Base-by-base conservation (phyloP, 345 rosid genomes). In the Brassica juncea region DNA sequence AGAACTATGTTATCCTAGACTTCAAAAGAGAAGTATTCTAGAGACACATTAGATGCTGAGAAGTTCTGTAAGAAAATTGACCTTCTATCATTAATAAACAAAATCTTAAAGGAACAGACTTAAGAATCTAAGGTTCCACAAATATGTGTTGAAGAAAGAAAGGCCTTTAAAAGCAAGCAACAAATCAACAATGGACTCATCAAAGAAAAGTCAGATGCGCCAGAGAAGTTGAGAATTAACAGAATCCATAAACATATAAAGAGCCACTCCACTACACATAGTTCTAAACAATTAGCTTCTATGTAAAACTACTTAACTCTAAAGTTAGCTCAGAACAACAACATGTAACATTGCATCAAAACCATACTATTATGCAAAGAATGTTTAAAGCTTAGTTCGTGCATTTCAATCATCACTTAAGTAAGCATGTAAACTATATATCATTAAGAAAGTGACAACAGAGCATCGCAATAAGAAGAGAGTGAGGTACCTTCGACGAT, bases 401-500 rank as follows among this genome's bases (percentile, higher is more conserved):
- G 35, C 21, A 34, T 9, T 52, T 54, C 15, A 37, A 55, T 14
- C 0, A 57, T 30, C 60, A 67, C 1, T 14, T 6, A 54, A 1
- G 2, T 37, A 16, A 42, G 25, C 4, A 58, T 6, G 23, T 19
- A 14, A 0, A 19, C 55, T 49, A 49, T 23, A 4, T 49, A 49
- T 49, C 2, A 49, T 49, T 19, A 49, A 49, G 19, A 49, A n/a
- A n/a, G 7, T n/a, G 2, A 49, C 57, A 49, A 0, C n/a, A 49
- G 19, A 49, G 57, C 2, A 5, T 49, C 55, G 28, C 5, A 6
- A 80, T n/a, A 8, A 69, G 79, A 68, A 52, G 1, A 70, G 63
- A 70, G 69, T 39, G 19, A 4, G 59, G 60, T 74, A 80, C 83
- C 83, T 55, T 80, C 83, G n/a, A 75, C 79, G 55, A 75, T 75